Percentiles rank a stretch among this genome's conserved stretches.
Evolutionary conservation across 441 rosid species (phyloP).

Genomic region (Erysimum pusillum): DNA sequence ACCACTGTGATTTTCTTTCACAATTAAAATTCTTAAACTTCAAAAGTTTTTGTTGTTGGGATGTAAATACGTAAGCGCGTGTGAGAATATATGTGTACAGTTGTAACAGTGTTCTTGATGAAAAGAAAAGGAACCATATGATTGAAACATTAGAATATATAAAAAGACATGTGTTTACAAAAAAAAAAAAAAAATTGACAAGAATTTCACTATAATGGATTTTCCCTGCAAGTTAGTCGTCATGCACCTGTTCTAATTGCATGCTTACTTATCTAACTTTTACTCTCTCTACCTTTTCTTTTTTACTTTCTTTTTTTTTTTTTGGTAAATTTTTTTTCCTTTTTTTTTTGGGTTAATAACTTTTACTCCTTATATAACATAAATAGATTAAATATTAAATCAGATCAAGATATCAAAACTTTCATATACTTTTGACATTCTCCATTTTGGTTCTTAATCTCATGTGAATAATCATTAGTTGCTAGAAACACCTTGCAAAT

Average conservation of each 20-base stretch:
- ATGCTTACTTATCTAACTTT: slow-evolving; percentile 38
- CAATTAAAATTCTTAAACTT: slow-evolving; percentile 6
- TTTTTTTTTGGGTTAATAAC: too few species aligned
- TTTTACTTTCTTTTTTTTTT: too few species aligned
- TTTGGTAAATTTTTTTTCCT: too few species aligned
- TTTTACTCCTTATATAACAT: neutral
- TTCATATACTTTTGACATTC: neutral
- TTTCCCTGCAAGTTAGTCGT: slow-evolving; percentile 25
- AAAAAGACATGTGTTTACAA: slow-evolving; percentile 37
- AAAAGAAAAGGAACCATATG: slow-evolving; percentile 29
- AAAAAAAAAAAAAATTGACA: neutral
- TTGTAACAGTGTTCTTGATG: slow-evolving; percentile 17
- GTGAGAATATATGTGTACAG: slow-evolving; percentile 22
- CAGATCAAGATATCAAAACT: neutral
- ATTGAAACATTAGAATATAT: slow-evolving; percentile 35
- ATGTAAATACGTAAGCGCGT: slow-evolving; percentile 32
- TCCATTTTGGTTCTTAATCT: neutral
- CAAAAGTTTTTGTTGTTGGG: slow-evolving; percentile 4
- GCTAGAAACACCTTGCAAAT: neutral
- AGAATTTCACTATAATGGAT: neutral
- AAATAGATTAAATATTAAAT: neutral
- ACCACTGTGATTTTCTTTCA: neutral
- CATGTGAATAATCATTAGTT: neutral
- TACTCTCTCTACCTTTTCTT: neutral
- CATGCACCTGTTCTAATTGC: slow-evolving; percentile 37